Base-by-base conservation (phyloP, 768 basidiomycete species). In the Coprinellus micaceus region DNA sequence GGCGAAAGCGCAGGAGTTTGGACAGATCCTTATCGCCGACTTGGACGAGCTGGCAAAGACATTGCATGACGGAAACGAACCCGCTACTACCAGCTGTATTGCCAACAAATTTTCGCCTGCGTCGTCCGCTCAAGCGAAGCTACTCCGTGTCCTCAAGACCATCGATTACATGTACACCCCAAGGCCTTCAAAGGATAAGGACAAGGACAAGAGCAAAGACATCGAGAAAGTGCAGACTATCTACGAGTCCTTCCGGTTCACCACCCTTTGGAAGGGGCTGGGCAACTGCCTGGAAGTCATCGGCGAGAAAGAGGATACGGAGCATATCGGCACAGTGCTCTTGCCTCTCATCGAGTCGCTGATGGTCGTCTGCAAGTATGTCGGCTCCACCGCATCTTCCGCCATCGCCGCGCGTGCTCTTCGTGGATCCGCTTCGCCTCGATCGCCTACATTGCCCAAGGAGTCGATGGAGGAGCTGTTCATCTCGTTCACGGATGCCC, bases 321-420 rank as follows among this genome's bases (percentile, higher is more conserved):
- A 91, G 56, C 90, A 97, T 67, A 85, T 96, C 48, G 93, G 93
- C 3, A 95, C 91, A 1, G 92, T 98, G 13, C 77, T 99, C 2
- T 76, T 99, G 29, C 97, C 97, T 11, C 78, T 98, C 46, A 97
- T 99, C 58, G 97, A 99, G 70, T 84, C 95, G 1, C 75, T 99
- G 58, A 98, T 99, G 96, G 94, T 99, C 1, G 93, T 99, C 37
- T 97, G 93, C 82, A 97, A 97, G 71, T 92, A 95, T 68, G 91
- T 90, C 26, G 89, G 89, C 7, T 76, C 88, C 6, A 87, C 87
- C 62, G 72, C 79, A n/a, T 61, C 73, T 0, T 74, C 74, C 15
- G 70, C 66, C 26, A 61, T 79, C 30, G 71, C 76, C 13, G 37
- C 47, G 19, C 84, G 86, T 52, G 68, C 78, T 13, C 59, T 88